Base-by-base conservation (phyloP, 768 basidiomycete species). In the Tricholomella constricta region DNA sequence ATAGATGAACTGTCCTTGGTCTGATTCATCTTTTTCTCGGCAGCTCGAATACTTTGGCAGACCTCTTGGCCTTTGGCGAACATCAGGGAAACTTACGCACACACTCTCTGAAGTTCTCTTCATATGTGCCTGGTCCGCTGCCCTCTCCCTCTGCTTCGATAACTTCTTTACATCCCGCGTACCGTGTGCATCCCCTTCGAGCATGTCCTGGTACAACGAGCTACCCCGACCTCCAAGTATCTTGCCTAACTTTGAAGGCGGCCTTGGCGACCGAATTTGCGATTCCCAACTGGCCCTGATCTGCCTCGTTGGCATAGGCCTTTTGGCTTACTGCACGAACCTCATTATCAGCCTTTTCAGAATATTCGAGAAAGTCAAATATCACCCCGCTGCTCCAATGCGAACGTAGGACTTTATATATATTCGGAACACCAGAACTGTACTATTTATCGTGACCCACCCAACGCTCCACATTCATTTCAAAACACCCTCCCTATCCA, bases 1-100 rank as follows among this genome's bases (percentile, higher is more conserved):
- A 56, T 26, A 6, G 12, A 29, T n/a, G 26, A 17, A 27, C 12
- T n/a, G 23, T 41, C 23, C 20, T 27, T 20, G 34, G 34, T 50
- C 51, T 54, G 20, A 31, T 45, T 45, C 11, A 51, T 32, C 37
- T 57, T 29, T 56, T 47, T 62, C 68, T 26, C 36, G 26, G 50
- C 63, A 94, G 92, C 77, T 94, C 51, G 94, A 96, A 71, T 97
- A 97, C 71, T 94, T 94, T 63, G 89, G 94, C 35, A 84, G 88
- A 31, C 94, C 94, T 6, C 74, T 96, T 20, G 94, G 94, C n/a
- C 75, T 96, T 26, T 96, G 94, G 94, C 79, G 82, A 46, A 93
- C 94, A 27, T 91, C 91, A 27, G 84, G 77, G 45, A 95, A 95
- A 70, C 81, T 94, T 32, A 83, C 88, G 2, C 87, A 94, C 64